These are phyloP conservation scores for Solanum arcanum DNA, from an alignment of 257 asterid species.

Conservation along the genomic window DNA sequence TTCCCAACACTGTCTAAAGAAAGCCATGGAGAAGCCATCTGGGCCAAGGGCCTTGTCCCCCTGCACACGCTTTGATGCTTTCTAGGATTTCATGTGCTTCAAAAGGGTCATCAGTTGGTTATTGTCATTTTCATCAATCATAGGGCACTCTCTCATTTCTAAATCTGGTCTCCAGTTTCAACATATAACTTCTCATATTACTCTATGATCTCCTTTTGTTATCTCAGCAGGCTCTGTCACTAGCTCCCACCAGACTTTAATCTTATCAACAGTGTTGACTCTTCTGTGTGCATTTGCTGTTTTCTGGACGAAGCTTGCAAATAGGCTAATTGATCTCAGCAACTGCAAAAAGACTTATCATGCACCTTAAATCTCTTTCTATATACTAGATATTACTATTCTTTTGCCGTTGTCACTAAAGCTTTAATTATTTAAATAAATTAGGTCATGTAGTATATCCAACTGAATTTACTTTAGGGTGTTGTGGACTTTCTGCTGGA, in stretches of 20 bases:
- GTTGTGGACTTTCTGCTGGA: background rate
- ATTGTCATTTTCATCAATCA: background rate
- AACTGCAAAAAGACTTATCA: background rate
- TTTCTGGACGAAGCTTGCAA: background rate
- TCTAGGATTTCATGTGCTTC: background rate
- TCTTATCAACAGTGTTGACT: background rate
- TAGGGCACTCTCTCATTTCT: background rate
- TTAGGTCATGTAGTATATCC: background rate
- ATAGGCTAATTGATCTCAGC: background rate
- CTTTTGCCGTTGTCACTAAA: background rate
- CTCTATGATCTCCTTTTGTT: background rate
- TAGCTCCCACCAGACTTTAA: background rate
- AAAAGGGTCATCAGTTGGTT: background rate
- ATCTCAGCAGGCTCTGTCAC: background rate
- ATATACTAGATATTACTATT: background rate
- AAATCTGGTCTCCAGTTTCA: background rate
- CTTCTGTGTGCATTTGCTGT: background rate
- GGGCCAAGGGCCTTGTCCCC: background rate
- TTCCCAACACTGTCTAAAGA: background rate
- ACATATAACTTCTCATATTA: background rate
- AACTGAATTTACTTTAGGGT: background rate
- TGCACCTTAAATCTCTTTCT: background rate
- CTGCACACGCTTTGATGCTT: background rate
- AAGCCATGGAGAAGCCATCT: background rate
- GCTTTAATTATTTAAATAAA: background rate